Evolutionary conservation across 2,329 filamentous ascomycete genomes (phyloP), one percentile per base, ranked within the genome.

Genomic region (Aspergillus novoparasiticus): DNA sequence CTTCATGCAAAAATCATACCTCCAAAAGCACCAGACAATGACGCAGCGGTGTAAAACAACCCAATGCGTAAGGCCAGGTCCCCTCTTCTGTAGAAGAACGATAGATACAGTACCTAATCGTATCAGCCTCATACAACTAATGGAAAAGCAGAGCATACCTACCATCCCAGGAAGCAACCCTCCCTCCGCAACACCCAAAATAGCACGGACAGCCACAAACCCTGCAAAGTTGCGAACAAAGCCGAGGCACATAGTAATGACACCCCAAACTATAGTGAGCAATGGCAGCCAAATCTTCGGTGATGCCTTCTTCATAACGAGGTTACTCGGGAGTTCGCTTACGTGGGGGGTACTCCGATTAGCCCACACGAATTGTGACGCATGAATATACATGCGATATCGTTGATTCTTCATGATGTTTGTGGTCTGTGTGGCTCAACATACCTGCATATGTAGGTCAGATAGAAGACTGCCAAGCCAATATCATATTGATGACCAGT

Each of bases 1-100:
- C 19, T 19, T 51, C 39, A 34, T 26, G 11, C 16, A 39, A 21
- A 28, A 23, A 1, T 45, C 63, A 50, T 69, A 77, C 84, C 87
- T 32, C 87, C 87, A 71, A 89, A 90, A 1, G 87, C 87, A 2
- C 87, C 87, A 0, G 86, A 88, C 6, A 90, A 75, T 1, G 87
- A 89, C 0, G 88, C 87, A 1, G 87, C 87, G 0, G 87, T 89
- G 72, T 90, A 91, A 70, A 91, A 90, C 6, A 90, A 78, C 34
- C 87, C 89, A 57, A 91, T 88, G 5, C 89, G 81, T 43, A 89
- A 74, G 0, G 87, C 86, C 65, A 90, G 78, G 66, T 90, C 87
- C 1, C 82, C 79, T 23, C 87, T 80, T 21, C 82, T 84, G 69
- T 90, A 88, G 66, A 90, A 84, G 8, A 82, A 81, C 0, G 87